A percentile compares a stretch with the other conserved stretches of the same genome.
These are phyloP conservation scores for Spergularia marina DNA, from an alignment of 148 eudicot species.

Conservation along the genomic window DNA sequence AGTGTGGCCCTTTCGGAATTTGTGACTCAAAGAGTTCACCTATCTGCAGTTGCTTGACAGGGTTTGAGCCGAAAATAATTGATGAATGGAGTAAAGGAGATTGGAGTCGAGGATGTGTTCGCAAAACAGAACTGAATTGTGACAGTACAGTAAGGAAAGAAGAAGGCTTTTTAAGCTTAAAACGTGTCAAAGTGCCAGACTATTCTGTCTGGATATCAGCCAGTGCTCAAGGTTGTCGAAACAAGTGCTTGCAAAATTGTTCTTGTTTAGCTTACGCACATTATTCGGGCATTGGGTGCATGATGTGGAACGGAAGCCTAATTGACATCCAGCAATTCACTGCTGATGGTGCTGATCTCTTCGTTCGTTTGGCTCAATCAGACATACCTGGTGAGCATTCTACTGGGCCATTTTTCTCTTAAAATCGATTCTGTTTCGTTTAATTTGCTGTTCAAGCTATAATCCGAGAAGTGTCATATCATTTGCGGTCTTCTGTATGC, in stretches of 20 bases:
- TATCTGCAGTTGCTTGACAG: conserved; percentile 50
- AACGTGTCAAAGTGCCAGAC: conserved; percentile 36
- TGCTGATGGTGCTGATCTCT: conserved; percentile 29
- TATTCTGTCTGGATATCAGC: conserved; percentile 7
- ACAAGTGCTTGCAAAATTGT: conserved; percentile 34
- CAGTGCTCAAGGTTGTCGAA: conserved; percentile 31
- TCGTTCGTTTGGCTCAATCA: conserved; percentile 37
- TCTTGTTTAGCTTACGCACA: conserved; percentile 41
- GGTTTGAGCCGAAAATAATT: conserved; percentile 38
- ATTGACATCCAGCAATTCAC: conserved; percentile 37
- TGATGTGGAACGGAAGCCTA: conserved; percentile 39
- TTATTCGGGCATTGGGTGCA: conserved; percentile 39
- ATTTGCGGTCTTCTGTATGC: too few species aligned
- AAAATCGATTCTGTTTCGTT: too few species aligned
- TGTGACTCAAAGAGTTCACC: conserved; percentile 40
- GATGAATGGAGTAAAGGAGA: conserved; percentile 53
- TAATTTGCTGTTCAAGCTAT: too few species aligned
- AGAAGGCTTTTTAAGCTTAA: conserved; percentile 38
- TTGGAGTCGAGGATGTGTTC: conserved; percentile 49
- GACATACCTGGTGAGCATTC: conserved; percentile 27
- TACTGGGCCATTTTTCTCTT: too few species aligned
- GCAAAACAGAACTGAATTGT: conserved; percentile 40
- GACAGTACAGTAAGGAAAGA: conserved; percentile 5
- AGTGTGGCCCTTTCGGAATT: conserved; percentile 58
- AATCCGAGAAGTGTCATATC: too few species aligned